Percentiles rank a stretch among this genome's conserved stretches.
Conservation (phyloP, 2,329 filamentous ascomycete genomes). For the Hypoxylon sp. region DNA sequence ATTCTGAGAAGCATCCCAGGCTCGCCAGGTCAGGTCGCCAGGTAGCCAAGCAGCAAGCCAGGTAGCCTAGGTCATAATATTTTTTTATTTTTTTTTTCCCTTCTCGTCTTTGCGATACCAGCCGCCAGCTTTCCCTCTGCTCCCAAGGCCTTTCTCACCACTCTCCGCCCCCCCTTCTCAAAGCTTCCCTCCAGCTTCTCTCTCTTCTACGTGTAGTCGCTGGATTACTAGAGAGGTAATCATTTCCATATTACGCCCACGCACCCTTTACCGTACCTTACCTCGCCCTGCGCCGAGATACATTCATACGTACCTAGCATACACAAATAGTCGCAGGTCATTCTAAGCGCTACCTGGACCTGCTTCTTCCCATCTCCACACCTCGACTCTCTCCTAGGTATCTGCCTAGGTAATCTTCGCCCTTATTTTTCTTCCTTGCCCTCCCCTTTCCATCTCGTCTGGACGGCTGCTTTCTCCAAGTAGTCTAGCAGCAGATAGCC, state of each 20-base stretch:
- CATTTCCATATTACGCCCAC: not conserved
- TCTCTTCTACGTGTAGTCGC: not conserved
- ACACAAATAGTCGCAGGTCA: too few relatives aligned
- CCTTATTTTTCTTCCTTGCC: slow-evolving; percentile 1
- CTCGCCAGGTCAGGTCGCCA: too few relatives aligned
- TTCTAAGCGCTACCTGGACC: too few relatives aligned
- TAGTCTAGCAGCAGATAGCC: slow-evolving; percentile 28
- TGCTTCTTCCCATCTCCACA: not conserved
- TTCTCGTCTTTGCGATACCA: not conserved
- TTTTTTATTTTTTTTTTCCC: not conserved
- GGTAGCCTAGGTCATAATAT: not conserved
- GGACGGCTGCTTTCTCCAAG: slow-evolving; percentile 4
- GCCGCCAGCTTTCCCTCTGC: not conserved
- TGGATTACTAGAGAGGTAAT: not conserved
- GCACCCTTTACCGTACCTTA: not conserved
- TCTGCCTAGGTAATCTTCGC: slow-evolving; percentile 11
- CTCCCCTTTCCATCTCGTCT: too few relatives aligned
- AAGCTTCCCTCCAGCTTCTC: not conserved
- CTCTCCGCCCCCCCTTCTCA: too few relatives aligned
- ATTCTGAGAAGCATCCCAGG: not conserved
- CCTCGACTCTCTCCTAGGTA: too few relatives aligned
- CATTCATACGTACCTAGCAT: not conserved
- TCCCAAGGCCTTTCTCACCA: too few relatives aligned
- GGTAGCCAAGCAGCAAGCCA: too few relatives aligned
- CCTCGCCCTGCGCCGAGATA: too few relatives aligned